Base-by-base conservation (phyloP, 345 rosid genomes). In the Euclidium syriacum region DNA sequence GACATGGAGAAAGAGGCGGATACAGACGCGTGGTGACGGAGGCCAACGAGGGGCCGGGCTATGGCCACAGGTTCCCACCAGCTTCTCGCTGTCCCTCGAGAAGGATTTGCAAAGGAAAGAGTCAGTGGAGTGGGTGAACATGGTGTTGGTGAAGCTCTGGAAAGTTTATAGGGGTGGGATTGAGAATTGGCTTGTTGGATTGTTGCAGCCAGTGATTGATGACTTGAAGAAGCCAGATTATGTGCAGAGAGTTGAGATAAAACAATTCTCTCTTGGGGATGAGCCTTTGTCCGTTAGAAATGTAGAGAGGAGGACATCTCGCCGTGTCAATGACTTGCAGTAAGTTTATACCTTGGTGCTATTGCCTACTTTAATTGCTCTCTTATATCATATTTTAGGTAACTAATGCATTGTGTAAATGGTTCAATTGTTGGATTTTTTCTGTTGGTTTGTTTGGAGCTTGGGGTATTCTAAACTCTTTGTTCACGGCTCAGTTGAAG, bases 101-200 rank as follows among this genome's bases (percentile, higher is more conserved):
- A 84, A 87, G 72, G 99, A 94, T 55, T 79, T 94, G 90, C 91
- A 79, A 64, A 84, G 99, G 81, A 94, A 94, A 62, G 99, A 94
- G 68, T 94, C 97, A 0, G 99, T 94, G 44, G 99, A 94, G 73
- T 94, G 99, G 99, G 99, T 94, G 33, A 94, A 94, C 60, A 94
- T 94, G 97, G 99, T 94, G 54, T 29, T 94, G 88, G 97, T 88
- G 34, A 94, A 94, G 80, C 59, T 90, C 32, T 87, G 97, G 99
- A 94, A 90, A 78, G 99, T 94, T 16, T 87, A 94, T 53, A 85
- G 97, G 75, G 88, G 78, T 64, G 96, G 83, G 36, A 71, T 94
- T 58, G 99, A 90, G 83, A 83, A 94, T 75, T 94, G 99, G 97
- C 36, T 94, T 4, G 73, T 81, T 38, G 99, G 99, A 35, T 69